Evolutionary conservation across 1,139 yeast species (phyloP).

Genomic region (Candida albicans): DNA sequence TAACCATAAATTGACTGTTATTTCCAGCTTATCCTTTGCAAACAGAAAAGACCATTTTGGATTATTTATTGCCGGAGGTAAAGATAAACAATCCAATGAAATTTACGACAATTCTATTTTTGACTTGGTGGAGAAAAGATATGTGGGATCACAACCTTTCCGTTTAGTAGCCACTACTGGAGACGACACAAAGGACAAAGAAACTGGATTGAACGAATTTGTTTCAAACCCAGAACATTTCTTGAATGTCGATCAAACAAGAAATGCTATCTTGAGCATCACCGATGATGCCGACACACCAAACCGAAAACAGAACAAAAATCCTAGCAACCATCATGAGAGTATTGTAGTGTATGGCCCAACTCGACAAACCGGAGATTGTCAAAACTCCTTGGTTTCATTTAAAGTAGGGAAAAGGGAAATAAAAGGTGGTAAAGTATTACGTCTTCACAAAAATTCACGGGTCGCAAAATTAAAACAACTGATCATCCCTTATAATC

Average conservation of each 20-base stretch:
- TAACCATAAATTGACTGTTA: conserved; percentile 51
- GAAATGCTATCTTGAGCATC: conserved; percentile 35
- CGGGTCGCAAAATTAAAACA: background rate
- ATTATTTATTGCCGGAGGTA: conserved; percentile 62
- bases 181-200: conserved; percentile 11
- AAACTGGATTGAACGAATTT: conserved; percentile 17
- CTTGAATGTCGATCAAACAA: conserved; percentile 32
- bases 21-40: conserved; percentile 41
- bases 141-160: conserved; percentile 38
- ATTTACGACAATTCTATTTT: conserved; percentile 48
- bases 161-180: conserved; percentile 24
- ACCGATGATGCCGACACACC: conserved; percentile 27
- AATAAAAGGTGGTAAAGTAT: conserved; percentile 32
- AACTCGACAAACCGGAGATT: conserved; percentile 18
- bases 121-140: conserved; percentile 50
- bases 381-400: conserved; percentile 36
- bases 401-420: conserved; percentile 37
- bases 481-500: conserved; percentile 33
- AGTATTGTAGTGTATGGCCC: conserved; percentile 42
- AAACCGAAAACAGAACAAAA: conserved; percentile 3
- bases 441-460: conserved; percentile 26
- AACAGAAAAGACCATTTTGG: conserved; percentile 53
- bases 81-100: conserved; percentile 41
- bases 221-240: conserved; percentile 21
- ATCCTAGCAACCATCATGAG: conserved; percentile 22